Evolutionary conservation across 192 early-diverging fungal genomes (phyloP).

Genomic region (Rhizophlyctis rosea): DNA sequence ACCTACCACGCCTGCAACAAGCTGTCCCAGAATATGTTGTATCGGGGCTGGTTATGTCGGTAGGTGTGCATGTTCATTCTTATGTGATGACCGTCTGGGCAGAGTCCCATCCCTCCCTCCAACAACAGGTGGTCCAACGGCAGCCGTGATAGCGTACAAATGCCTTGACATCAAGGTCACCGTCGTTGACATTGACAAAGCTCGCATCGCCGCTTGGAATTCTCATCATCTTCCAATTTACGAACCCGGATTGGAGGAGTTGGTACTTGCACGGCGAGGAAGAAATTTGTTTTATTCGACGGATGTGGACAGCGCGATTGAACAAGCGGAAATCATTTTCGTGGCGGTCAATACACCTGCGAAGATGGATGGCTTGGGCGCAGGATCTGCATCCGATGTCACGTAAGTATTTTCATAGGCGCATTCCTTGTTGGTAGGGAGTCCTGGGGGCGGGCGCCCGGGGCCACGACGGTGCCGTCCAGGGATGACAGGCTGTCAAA

Average conservation of each 20-base stretch:
- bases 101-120: neutral
- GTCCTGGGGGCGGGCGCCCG: no score
- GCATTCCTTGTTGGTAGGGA: slow-evolving; percentile 10
- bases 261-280: slow-evolving; percentile 68
- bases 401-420: slow-evolving; percentile 49
- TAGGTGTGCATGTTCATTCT: slow-evolving; percentile 34
- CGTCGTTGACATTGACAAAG: slow-evolving; percentile 75
- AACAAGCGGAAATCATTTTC: slow-evolving; percentile 78
- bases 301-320: slow-evolving; percentile 70
- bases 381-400: slow-evolving; percentile 76
- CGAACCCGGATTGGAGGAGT: slow-evolving; percentile 81
- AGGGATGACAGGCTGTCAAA: no score
- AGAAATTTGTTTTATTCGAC: slow-evolving; percentile 83
- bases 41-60: slow-evolving; percentile 94
- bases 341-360: slow-evolving; percentile 89
- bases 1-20: no score
- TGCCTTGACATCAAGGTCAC: slow-evolving; percentile 83
- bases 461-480: no score
- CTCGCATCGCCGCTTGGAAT: slow-evolving; percentile 85
- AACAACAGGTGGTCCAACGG: slow-evolving; percentile 84
- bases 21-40: slow-evolving; percentile 86
- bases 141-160: slow-evolving; percentile 86
- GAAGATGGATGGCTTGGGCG: slow-evolving; percentile 66
- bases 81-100: neutral
- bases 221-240: slow-evolving; percentile 80